Base-by-base conservation (phyloP, 78 protist genomes). In the Dictyostelium capitatum region DNA sequence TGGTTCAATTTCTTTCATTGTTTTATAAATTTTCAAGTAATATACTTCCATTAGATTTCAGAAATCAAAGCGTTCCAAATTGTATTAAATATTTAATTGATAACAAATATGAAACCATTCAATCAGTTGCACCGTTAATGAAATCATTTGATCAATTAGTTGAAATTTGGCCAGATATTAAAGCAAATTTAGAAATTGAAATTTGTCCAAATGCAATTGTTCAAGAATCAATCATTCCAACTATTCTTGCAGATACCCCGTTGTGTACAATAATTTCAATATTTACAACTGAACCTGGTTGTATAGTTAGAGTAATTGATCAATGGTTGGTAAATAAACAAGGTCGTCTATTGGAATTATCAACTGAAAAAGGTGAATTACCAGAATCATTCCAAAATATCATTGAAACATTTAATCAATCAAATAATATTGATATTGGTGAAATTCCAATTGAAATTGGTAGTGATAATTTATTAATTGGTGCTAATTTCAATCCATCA, bases 321-420 rank as follows among this genome's bases (percentile, higher is more conserved):
- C 30, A 72, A 46, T 85, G 92, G 92, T 30, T 85, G 12, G 69
- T 20, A 20, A 53, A 43, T 3, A 74, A 56, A 30, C 92, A 85
- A 59, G 32, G 37, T 3, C 54, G 62, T 59, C 15, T 79, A 28
- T 17, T 74, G 3, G 15, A 43, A 19, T 6, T 62, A 1, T n/a
- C 41, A 17, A 46, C 53, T 12, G 43, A n/a, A 23, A 37, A 37
- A 37, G 57, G 48, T 2, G 9, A 50, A 23, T 50, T 28, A 20
- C 57, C 64, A 12, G 75, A 67, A 11, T 23, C 28, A 28, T 25
- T 28, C 19, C 1, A 10, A 1, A 32, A 14, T 0, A n/a, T 50
- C 14, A 28, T 77, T 14, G 82, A 77, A 7, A 20, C 65, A 4
- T 77, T 77, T 41, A 20, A 53, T 77, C 23, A 32, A 25, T 32